Conservation (phyloP, 208 protist species). For the Acanthamoeba healyi region DNA sequence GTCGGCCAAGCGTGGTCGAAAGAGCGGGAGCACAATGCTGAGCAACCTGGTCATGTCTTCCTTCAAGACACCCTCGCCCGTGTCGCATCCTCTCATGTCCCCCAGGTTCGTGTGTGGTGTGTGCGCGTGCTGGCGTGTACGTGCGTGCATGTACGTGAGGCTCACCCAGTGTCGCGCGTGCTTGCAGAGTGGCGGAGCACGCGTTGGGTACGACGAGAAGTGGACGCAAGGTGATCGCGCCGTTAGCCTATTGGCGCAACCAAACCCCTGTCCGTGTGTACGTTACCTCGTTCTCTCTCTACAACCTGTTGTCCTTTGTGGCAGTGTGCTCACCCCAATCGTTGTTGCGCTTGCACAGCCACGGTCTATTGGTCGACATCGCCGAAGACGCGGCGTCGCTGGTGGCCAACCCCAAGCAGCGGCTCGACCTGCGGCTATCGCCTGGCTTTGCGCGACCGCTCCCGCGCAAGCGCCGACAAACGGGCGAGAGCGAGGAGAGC, state of each 20-base stretch:
- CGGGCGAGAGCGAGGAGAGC: not conserved
- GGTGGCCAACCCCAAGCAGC: not conserved
- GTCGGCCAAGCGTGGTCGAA: not conserved
- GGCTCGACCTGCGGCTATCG: not conserved
- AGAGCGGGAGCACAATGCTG: not conserved
- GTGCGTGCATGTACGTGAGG: not conserved
- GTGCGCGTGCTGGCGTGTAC: not conserved
- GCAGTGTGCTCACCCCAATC: not conserved
- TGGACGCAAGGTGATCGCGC: not conserved
- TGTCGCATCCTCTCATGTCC: not conserved
- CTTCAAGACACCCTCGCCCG: not conserved
- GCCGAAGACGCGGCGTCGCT: conserved; percentile 24
- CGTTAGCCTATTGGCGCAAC: conserved; percentile 11
- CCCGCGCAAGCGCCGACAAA: not conserved
- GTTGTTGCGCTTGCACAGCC: not conserved
- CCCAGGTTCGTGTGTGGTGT: not conserved
- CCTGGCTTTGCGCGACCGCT: not conserved
- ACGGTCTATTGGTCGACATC: conserved; percentile 17
- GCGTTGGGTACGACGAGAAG: conserved; percentile 18
- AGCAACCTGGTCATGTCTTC: not conserved
- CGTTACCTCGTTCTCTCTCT: not conserved
- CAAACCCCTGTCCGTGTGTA: conserved; percentile 17
- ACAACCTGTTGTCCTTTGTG: no score
- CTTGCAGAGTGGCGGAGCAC: not conserved
- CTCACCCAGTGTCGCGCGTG: no score